phyloP scores from a whole-genome alignment of 2,329 filamentous ascomycete species.

The Biscogniauxia sp. region DNA sequence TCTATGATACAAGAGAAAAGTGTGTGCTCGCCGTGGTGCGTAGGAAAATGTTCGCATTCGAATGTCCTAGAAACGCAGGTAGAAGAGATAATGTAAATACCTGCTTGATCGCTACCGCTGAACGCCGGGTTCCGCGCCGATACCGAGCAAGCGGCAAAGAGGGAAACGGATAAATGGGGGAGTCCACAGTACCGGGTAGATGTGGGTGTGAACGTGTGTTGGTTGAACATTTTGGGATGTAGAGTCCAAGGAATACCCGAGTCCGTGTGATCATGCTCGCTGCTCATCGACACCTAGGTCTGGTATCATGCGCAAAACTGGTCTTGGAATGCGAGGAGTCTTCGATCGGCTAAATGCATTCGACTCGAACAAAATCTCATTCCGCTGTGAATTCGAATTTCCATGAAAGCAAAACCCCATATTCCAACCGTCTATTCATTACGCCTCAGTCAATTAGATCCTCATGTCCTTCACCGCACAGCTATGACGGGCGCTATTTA shows the following conservation, averaged over 20 bases:
- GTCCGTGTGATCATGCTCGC: too few relatives aligned
- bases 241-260: too few relatives aligned
- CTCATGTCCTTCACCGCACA: slow-evolving; percentile 15
- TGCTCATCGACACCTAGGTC: too few relatives aligned
- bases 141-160: slow-evolving; percentile 16
- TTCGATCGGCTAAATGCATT: too few relatives aligned
- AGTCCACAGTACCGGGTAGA: background rate
- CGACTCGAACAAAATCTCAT: too few relatives aligned
- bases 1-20: background rate
- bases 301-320: too few relatives aligned
- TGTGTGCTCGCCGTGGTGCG: background rate
- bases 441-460: slow-evolving; percentile 15
- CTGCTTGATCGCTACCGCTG: slow-evolving; percentile 15
- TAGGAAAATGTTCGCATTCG: background rate
- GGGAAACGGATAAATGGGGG: background rate
- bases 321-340: too few relatives aligned
- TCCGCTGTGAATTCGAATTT: too few relatives aligned
- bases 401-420: slow-evolving; percentile 12
- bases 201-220: background rate
- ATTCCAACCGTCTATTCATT: slow-evolving; percentile 9
- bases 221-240: too few relatives aligned
- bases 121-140: slow-evolving; percentile 24
- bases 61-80: background rate
- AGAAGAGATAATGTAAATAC: slow-evolving; percentile 11
- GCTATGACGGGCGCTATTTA: slow-evolving; percentile 14